phyloP scores from a whole-genome alignment of 495 filamentous ascomycete species.

The Podospora australis region DNA sequence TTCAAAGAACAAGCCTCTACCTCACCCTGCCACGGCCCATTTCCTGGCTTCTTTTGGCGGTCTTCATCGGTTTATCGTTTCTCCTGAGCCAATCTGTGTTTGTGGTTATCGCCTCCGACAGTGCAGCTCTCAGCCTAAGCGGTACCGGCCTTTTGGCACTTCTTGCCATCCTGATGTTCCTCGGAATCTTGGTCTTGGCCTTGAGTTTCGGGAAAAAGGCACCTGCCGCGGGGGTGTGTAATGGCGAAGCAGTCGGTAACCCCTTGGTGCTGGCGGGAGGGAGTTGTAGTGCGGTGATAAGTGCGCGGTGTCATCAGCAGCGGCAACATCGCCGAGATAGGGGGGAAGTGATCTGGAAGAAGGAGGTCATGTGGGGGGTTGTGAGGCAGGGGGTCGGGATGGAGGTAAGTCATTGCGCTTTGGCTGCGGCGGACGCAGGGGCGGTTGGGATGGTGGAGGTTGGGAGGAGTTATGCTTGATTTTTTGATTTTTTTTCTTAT shows the following conservation, averaged over 20 bases:
- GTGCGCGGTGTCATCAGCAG: slow-evolving; percentile 32
- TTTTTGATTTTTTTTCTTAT: neutral
- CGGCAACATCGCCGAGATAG: slow-evolving; percentile 6
- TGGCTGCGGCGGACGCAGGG: slow-evolving; percentile 19
- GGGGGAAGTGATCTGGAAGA: slow-evolving; percentile 19
- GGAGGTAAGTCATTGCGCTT: slow-evolving; percentile 32
- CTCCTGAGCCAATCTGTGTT: slow-evolving; percentile 32
- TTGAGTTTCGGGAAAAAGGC: slow-evolving; percentile 31
- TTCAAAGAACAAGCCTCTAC: slow-evolving; percentile 32
- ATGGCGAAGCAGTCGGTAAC: slow-evolving; percentile 30
- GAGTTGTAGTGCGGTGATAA: slow-evolving; percentile 36
- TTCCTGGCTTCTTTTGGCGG: slow-evolving; percentile 29
- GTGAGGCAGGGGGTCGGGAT: slow-evolving; percentile 28
- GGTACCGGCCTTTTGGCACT: slow-evolving; percentile 30
- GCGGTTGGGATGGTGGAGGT: slow-evolving; percentile 23
- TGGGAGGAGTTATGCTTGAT: slow-evolving; percentile 35
- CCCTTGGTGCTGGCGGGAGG: slow-evolving; percentile 35
- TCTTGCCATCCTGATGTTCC: slow-evolving; percentile 24
- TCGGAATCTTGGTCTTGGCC: slow-evolving; percentile 23
- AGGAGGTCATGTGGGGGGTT: slow-evolving; percentile 35
- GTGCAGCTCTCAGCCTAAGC: slow-evolving; percentile 27
- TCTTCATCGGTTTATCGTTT: slow-evolving; percentile 34
- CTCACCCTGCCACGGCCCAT: slow-evolving; percentile 35
- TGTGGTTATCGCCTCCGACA: neutral
- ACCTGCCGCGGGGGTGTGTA: slow-evolving; percentile 20